These are phyloP conservation scores for Apiospora hydei DNA, from an alignment of 2,329 filamentous ascomycete species.

Conservation along the genomic window DNA sequence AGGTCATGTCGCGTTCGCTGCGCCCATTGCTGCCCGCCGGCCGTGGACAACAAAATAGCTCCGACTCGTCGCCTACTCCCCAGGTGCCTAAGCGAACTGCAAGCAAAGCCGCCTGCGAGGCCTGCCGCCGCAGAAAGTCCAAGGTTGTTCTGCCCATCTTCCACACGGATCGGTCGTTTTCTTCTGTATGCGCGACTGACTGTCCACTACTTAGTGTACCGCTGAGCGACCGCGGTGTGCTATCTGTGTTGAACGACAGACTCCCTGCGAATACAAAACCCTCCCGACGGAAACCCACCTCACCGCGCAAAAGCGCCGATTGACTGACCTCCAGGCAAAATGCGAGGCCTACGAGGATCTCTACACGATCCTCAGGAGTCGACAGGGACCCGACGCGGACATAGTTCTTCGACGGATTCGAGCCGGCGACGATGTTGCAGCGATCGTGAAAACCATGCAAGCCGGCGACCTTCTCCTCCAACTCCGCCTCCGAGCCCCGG, in stretches of 20 bases:
- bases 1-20: constrained; percentile 28
- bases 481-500: constrained; percentile 32
- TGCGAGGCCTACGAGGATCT: constrained; percentile 35
- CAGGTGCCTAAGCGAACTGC: constrained; percentile 24
- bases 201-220: constrained; percentile 33
- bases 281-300: constrained; percentile 37
- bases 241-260: constrained; percentile 35
- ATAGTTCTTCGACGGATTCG: constrained; percentile 33
- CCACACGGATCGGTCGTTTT: neutral
- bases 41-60: constrained; percentile 23
- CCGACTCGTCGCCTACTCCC: constrained; percentile 8
- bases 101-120: constrained; percentile 29
- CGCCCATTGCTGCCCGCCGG: constrained; percentile 27
- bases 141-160: constrained; percentile 24
- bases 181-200: constrained; percentile 5
- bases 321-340: constrained; percentile 35
- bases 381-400: constrained; percentile 31
- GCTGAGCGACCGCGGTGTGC: constrained; percentile 37
- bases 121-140: constrained; percentile 27
- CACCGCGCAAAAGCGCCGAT: constrained; percentile 35
- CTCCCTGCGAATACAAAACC: constrained; percentile 37
- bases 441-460: constrained; percentile 33
- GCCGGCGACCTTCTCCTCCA: constrained; percentile 36
- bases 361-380: constrained; percentile 32
- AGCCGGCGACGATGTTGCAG: constrained; percentile 32